Evolutionary conservation across 306 rosid genomes (phyloP), one percentile per base, ranked within the genome.

Genomic region (Rosa multiflora): DNA sequence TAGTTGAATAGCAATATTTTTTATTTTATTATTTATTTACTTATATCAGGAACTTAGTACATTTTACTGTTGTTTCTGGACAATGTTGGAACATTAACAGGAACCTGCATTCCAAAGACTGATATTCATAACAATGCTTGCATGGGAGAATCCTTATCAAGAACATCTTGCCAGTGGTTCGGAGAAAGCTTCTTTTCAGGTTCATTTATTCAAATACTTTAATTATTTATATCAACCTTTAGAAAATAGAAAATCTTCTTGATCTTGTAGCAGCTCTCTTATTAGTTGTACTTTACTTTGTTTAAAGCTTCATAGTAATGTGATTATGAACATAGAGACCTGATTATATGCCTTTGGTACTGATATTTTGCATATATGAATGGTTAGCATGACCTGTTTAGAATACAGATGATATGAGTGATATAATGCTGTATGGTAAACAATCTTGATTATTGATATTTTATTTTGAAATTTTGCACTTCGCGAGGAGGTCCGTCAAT

Each of bases 61-160:
- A 21, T 56, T 79, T 76, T 75, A 14, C 47, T 46, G 52, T 5
- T 71, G 59, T 39, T 81, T 76, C 66, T 83, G 80, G 76, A 46
- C 59, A 49, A 35, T 81, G 52, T 76, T 85, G 78, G 68, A 47
- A 17, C 70, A 37, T 78, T 53, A 58, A 56, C 82, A 95, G 99
- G 99, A 95, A 80, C 99, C 97, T 78, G 87, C 99, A 59, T 95
- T 95, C 79, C 98, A 95, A 83, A 89, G 90, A 87, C 83, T 95
- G 74, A 78, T 95, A 73, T 95, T 92, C 86, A 85, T 95, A 83
- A 93, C 99, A 79, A 92, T 92, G 99, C 86, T 92, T 81, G 99
- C 97, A 32, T 95, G 99, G 99, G 98, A 89, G 83, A 88, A 90
- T 78, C 99, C 99, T 63, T 93, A 95, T 82, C 77, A 74, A 40